Conservation (phyloP, 768 basidiomycete genomes). For the Coprinopsis sp. region DNA sequence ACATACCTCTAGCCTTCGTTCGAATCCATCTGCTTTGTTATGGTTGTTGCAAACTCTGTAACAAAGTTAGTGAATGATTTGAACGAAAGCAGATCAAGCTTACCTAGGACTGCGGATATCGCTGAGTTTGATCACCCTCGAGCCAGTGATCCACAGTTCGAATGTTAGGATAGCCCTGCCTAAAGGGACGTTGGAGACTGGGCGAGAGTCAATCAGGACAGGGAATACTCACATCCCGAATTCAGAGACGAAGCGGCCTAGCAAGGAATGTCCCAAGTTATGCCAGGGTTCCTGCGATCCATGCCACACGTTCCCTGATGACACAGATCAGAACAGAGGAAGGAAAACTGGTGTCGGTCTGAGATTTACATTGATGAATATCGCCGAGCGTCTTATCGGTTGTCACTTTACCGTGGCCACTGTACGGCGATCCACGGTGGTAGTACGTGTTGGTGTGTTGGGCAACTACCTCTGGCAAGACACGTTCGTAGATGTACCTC, state of each 20-base stretch:
- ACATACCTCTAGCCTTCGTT: constrained; percentile 72
- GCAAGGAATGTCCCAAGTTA: constrained; percentile 87
- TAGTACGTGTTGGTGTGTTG: constrained; percentile 66
- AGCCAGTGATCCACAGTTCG: constrained; percentile 89
- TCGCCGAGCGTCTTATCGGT: constrained; percentile 80
- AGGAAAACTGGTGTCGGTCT: background rate
- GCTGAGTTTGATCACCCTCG: constrained; percentile 65
- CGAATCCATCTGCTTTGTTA: constrained; percentile 89
- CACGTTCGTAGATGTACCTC: constrained; percentile 84
- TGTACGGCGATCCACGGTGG: constrained; percentile 87
- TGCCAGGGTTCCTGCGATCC: constrained; percentile 91
- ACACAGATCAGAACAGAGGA: background rate
- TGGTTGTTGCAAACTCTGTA: constrained; percentile 67
- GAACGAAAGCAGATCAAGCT: constrained; percentile 3
- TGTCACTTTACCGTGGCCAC: constrained; percentile 66
- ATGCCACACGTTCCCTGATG: constrained; percentile 88
- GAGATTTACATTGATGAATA: constrained; percentile 76
- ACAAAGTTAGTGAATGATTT: background rate
- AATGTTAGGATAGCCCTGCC: constrained; percentile 86
- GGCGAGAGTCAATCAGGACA: too few relatives aligned
- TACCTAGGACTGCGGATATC: constrained; percentile 87
- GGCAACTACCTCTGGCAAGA: constrained; percentile 71
- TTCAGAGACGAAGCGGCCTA: constrained; percentile 91
- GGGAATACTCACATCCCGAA: constrained; percentile 79
- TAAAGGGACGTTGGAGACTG: too few relatives aligned